Base-by-base conservation (phyloP, 495 filamentous ascomycete species). In the Clavariopsis aquatica region DNA sequence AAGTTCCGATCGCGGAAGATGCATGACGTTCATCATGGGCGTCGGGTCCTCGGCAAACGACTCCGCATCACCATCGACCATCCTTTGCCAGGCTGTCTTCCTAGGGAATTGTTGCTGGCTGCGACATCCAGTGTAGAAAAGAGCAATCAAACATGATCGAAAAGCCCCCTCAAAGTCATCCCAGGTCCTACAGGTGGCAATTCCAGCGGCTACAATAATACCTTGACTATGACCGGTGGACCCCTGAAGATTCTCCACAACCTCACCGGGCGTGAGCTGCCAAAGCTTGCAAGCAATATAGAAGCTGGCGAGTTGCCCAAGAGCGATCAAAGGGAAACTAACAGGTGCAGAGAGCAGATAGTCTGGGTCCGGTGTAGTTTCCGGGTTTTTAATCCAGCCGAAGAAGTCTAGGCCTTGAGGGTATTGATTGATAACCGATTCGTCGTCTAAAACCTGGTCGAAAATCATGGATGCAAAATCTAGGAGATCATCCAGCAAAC, bases 191-290 rank as follows among this genome's bases (percentile, higher is more conserved):
- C 74, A 73, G 0, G 60, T 46, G 7, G 76, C 65, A 13, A 76
- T 66, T 15, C 45, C 71, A 28, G 69, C 65, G 9, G 75, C 67
- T 5, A 66, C 62, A 9, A 77, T 17, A 8, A 76, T 55, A 10
- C 73, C 73, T 41, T 77, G 76, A 20, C 73, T 76, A 51, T 78
- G 76, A 1, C 76, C 76, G 0, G 75, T 74, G 13, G 68, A 69
- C 4, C 66, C 71, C 12, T 36, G 68, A 15, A 65, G 45, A 23
- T 68, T 51, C 3, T 64, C 66, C n/a, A 66, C 58, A 41, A 78
- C 31, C 41, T 69, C 69, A 2, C 71, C 74, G 0, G 75, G 76
- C 7, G 36, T 59, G 4, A 62, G 55, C 2, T 66, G 65, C 36
- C 76, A 43, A 10, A 77, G 41, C 19, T 66, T 65, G 57, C 75